A percentile compares a stretch with the other conserved stretches of the same genome.
Conservation (phyloP, 306 rosid species). For the Trifolium subterraneum region DNA sequence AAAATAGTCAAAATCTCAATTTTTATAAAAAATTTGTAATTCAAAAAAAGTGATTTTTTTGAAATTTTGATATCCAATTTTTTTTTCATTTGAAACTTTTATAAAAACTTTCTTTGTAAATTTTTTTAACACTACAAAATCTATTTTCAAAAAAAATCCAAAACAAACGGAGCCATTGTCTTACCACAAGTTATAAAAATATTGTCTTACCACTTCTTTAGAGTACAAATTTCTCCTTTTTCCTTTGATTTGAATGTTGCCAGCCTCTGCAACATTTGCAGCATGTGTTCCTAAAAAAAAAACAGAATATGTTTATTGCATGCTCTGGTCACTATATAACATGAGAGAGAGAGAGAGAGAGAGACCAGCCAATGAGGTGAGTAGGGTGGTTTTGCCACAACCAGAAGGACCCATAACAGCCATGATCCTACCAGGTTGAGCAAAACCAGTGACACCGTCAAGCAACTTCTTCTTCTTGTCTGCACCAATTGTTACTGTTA, state of each 20-base stretch:
- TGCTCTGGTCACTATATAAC: too few relatives aligned
- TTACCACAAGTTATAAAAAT: too few relatives aligned
- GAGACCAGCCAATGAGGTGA: slow-evolving; percentile 55
- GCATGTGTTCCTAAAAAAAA: slow-evolving; percentile 45
- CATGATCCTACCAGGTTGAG: slow-evolving; percentile 61
- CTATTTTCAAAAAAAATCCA: too few relatives aligned
- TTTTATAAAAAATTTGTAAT: too few relatives aligned
- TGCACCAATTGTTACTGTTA: slow-evolving; percentile 48
- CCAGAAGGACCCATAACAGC: slow-evolving; percentile 87
- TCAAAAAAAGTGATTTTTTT: too few relatives aligned
- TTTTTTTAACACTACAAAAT: too few relatives aligned
- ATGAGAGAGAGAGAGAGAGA: not conserved
- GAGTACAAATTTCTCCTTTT: slow-evolving; percentile 50
- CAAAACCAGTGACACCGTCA: slow-evolving; percentile 56
- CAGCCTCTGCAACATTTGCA: slow-evolving; percentile 50
- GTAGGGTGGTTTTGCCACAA: slow-evolving; percentile 73
- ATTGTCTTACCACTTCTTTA: slow-evolving; percentile 57
- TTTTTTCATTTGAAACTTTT: too few relatives aligned
- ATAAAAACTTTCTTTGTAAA: too few relatives aligned
- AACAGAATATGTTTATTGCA: not conserved
- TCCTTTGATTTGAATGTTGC: slow-evolving; percentile 57
- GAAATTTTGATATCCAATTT: too few relatives aligned
- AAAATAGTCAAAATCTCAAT: too few relatives aligned
- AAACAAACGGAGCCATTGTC: too few relatives aligned
- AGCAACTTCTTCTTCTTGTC: slow-evolving; percentile 43